Percentiles rank a stretch among this genome's conserved stretches.
These are phyloP conservation scores for Xylaria curta DNA, from an alignment of 495 filamentous ascomycete genomes.

Conservation along the genomic window DNA sequence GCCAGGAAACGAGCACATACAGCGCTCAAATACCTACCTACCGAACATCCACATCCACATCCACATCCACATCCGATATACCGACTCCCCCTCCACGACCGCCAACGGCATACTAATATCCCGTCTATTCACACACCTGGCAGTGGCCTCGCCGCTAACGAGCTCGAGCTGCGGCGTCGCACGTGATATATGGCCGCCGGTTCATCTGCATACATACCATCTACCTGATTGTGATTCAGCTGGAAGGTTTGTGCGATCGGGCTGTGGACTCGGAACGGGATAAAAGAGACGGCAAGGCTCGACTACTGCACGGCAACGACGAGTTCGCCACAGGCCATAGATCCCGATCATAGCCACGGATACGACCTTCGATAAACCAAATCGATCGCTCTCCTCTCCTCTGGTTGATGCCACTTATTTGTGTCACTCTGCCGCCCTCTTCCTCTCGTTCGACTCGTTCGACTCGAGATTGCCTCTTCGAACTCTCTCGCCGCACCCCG, in stretches of 20 bases:
- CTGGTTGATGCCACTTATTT: conserved; percentile 19
- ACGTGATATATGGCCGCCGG: conserved; percentile 9
- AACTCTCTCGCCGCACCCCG: conserved; percentile 4
- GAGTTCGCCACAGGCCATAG: conserved; percentile 17
- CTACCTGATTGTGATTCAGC: background rate
- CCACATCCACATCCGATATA: conserved; percentile 10
- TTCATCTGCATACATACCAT: conserved; percentile 4
- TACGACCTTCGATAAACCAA: conserved; percentile 9
- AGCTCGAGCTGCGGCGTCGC: conserved; percentile 19
- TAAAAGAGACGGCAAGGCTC: conserved; percentile 6
- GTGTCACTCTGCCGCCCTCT: conserved; percentile 16
- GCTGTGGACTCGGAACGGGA: background rate
- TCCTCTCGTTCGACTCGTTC: conserved; percentile 4
- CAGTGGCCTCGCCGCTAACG: conserved; percentile 4
- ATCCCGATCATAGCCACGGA: conserved; percentile 8
- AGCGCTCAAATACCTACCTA: conserved; percentile 2
- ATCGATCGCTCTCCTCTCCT: background rate
- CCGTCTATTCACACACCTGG: conserved; percentile 13
- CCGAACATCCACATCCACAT: too few relatives aligned
- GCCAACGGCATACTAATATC: background rate
- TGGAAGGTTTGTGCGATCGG: background rate
- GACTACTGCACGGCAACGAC: background rate
- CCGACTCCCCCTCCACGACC: conserved; percentile 1
- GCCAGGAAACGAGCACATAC: background rate
- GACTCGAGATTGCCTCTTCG: conserved; percentile 18